These are phyloP conservation scores for Astathelohania contejeani DNA, from an alignment of 371 early-diverging fungal genomes.

Conservation along the genomic window DNA sequence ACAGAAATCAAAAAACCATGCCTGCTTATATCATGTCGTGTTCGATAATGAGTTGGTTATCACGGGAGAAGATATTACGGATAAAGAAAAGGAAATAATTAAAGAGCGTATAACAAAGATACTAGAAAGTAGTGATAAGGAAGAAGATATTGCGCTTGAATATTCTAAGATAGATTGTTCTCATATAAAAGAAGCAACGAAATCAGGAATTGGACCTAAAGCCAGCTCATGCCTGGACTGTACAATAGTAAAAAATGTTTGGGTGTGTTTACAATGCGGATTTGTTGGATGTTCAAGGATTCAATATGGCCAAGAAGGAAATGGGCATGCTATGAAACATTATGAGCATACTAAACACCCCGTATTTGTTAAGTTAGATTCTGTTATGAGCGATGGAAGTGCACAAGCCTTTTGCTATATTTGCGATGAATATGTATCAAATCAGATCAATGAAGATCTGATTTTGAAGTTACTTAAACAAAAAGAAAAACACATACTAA, in stretches of 20 bases:
- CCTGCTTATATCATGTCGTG: too few species aligned
- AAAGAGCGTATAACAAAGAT: slow-evolving; percentile 1
- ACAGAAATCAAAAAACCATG: slow-evolving; percentile 11
- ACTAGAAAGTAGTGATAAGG: background rate
- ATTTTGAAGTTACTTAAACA: background rate
- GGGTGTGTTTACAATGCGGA: slow-evolving; percentile 46
- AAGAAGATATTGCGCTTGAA: background rate
- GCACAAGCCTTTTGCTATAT: slow-evolving; percentile 42
- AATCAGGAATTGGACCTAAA: background rate
- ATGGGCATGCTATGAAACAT: slow-evolving; percentile 46
- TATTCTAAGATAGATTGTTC: slow-evolving; percentile 12
- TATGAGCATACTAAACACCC: slow-evolving; percentile 28
- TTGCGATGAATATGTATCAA: slow-evolving; percentile 35
- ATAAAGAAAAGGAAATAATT: slow-evolving; percentile 1
- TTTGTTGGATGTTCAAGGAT: slow-evolving; percentile 44
- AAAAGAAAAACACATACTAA: background rate
- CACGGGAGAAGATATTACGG: slow-evolving; percentile 1
- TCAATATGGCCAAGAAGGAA: slow-evolving; percentile 49
- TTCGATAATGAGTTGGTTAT: background rate
- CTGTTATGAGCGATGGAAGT: slow-evolving; percentile 15
- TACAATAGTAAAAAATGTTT: slow-evolving; percentile 38
- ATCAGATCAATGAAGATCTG: background rate
- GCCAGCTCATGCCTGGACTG: slow-evolving; percentile 34
- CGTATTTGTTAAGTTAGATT: slow-evolving; percentile 23
- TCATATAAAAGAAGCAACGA: slow-evolving; percentile 4